Base-by-base conservation (phyloP, 202 grass and related monocot genomes). In the Digitaria exilis region DNA sequence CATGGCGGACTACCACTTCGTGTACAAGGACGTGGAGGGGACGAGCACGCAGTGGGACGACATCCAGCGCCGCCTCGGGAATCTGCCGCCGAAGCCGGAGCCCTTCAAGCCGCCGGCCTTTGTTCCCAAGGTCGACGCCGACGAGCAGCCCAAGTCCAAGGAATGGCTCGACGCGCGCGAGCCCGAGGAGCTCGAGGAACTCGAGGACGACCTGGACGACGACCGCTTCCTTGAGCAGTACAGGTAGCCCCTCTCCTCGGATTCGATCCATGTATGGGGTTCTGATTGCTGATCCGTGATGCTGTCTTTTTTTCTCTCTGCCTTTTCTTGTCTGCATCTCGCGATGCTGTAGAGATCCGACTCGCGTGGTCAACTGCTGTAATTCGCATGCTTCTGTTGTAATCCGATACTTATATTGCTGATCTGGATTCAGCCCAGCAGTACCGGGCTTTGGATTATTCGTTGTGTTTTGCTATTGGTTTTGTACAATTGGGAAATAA, bases 11-110 rank as follows among this genome's bases (percentile, higher is more conserved):
- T 91, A 96, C 75, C 93, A 94, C 83, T 96, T 99, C 87, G 96
- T 99, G 83, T 99, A 99, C 91, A 99, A 94, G 91, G 96, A 96
- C 77, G 91, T 96, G 62, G 97, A 99, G 80, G 97, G 97, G 15
- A 52, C 84, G n/a, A 99, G 56, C 68, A 99, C 93, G 35, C 56
- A 96, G 84, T 99, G 93, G 93, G 97, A 96, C 84, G 97, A 99
- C 69, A 93, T 99, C 78, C 97, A 99, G 65, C 91, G 97, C 81
- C 90, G 87, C 51, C 90, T 94, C 31, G 93, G 93, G 25, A 96
- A 94, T 79, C 91, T 99, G 16, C 96, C 96, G 1, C 87, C 93
- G 21, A 96, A 99, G 73, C 90, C 91, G 48, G 84, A 87, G 43
- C 73, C 83, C 55, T 92, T 99, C 93, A 99, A 94, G 80, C 96